Percentiles rank a stretch among this genome's conserved stretches.
Conservation (phyloP, 2,329 filamentous ascomycete species). For the Bipolaris zeicola region DNA sequence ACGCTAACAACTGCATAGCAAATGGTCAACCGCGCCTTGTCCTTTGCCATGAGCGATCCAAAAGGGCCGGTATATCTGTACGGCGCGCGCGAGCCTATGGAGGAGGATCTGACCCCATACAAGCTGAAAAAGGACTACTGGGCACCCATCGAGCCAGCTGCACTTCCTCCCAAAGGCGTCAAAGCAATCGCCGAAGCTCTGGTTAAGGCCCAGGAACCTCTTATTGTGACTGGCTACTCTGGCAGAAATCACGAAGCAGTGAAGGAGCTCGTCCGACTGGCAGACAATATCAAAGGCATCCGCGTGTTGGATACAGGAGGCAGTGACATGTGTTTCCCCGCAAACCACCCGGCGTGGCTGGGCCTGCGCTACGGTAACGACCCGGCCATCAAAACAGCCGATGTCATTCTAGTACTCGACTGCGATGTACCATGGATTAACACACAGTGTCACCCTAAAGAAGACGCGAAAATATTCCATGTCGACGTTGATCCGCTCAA, state of each 20-base stretch:
- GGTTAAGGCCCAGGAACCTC: conserved; percentile 66
- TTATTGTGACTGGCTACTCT: conserved; percentile 73
- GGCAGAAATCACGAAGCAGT: conserved; percentile 71
- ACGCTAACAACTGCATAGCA: conserved; percentile 55
- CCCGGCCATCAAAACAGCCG: conserved; percentile 73
- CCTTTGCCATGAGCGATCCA: conserved; percentile 78
- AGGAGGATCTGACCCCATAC: conserved; percentile 72
- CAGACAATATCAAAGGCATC: conserved; percentile 69
- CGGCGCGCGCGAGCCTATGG: conserved; percentile 79
- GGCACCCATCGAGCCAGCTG: conserved; percentile 72
- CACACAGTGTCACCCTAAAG: conserved; percentile 68
- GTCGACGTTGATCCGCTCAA: conserved; percentile 72
- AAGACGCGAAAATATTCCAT: conserved; percentile 65
- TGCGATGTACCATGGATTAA: conserved; percentile 94
- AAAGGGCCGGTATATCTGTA: conserved; percentile 80
- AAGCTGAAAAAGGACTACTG: conserved; percentile 70
- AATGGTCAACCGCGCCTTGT: conserved; percentile 82
- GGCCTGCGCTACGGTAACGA: conserved; percentile 76
- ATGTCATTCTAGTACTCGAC: conserved; percentile 83
- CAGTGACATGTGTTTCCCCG: conserved; percentile 78
- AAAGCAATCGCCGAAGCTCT: conserved; percentile 67
- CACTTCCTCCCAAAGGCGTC: conserved; percentile 61
- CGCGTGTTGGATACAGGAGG: conserved; percentile 77
- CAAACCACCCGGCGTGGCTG: conserved; percentile 61
- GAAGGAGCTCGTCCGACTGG: conserved; percentile 67